Base-by-base conservation (phyloP, 1,284 basidiomycete genomes). In the Heterobasidion occidentale region DNA sequence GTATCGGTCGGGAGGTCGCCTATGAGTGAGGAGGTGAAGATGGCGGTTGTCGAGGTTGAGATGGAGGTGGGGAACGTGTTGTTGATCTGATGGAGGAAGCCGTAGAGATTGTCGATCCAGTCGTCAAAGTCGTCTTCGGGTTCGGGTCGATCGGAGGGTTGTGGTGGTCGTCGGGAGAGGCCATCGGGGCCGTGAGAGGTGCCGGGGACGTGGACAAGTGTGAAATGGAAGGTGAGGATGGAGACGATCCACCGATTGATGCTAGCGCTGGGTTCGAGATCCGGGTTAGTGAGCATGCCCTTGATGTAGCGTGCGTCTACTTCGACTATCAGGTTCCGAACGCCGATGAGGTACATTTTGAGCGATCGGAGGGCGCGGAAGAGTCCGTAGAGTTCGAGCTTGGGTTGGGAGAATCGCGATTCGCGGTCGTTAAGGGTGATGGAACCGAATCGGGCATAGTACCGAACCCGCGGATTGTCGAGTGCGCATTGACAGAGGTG, bases 241-340 rank as follows among this genome's bases (percentile, higher is more conserved):
- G 63, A 62, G 0, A 66, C 57, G 11, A 77, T 74, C 74, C 76
- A 78, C 0, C 63, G 47, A 46, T 77, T 78, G 6, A 77, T 73
- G 3, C 65, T 65, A 0, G 65, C 63, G 11, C 64, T 71, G 0
- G 71, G 74, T 1, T 64, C 59, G 0, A 74, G 59, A 53, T 76
- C 71, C 3, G 38, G 48, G 17, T 55, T 36, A 35, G 45, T 34
- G 4, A 55, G 54, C 54, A 55, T 55, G 36, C 54, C 54, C 15
- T 47, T 46, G 12, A 54, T 47, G 36, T 54, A 48, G 12, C 36
- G 20, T 1, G 46, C 35, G 35, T 54, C 73, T 0, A 73, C 68
- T 61, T 77, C 70, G 0, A 78, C 64, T 1, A 65, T 52, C 1
- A 76, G 60, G 9, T 70, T 70, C 2, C 58, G 53, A 0, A 73